Base-by-base conservation (phyloP, 371 early-diverging fungal species). In the Umbelopsis sp. region DNA sequence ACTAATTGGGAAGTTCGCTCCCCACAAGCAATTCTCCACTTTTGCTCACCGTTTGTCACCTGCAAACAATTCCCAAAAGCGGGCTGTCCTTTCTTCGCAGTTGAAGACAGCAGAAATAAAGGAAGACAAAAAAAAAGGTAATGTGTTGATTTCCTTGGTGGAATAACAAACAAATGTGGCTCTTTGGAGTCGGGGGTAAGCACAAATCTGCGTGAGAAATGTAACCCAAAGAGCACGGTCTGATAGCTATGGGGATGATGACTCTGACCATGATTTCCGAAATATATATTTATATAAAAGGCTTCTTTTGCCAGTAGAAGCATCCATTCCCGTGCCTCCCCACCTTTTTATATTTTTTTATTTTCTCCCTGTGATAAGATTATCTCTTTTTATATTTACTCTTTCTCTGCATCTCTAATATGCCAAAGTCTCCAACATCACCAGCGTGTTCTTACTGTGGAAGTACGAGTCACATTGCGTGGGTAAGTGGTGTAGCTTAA, bases 401-500 rank as follows among this genome's bases (percentile, higher is more conserved):
- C 35, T 35, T 14, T 29, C 12, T 35, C 11, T 57, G 12, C 37
- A 35, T 12, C 11, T 8, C 12, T 1, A 53, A 35, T 5, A 57
- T 57, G 57, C 35, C 7, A 4, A 57, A 57, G n/a, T 18, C 57
- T 35, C 57, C 57, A 5, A 57, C 57, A 18, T 29, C 57, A n/a
- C 57, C 57, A 37, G 57, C 57, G 14, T 57, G 57, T 35, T 57
- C 57, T 18, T 57, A 57, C 18, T 57, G 57, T 6, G 57, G 57
- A 57, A 57, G 57, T 35, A 57, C 57, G 16, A 57, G 35, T 29
- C 57, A 57, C 57, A 57, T 57, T 35, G 57, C 57, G 29, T 57
- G 57, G 57, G 57, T 57, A 57, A 35, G 57, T 57, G 3, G 57
- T 29, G 29, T 29, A 29, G 29, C 3, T 29, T 29, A 29, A 29